Conservation (phyloP, 441 rosid genomes). For the Gossypium davidsonii region DNA sequence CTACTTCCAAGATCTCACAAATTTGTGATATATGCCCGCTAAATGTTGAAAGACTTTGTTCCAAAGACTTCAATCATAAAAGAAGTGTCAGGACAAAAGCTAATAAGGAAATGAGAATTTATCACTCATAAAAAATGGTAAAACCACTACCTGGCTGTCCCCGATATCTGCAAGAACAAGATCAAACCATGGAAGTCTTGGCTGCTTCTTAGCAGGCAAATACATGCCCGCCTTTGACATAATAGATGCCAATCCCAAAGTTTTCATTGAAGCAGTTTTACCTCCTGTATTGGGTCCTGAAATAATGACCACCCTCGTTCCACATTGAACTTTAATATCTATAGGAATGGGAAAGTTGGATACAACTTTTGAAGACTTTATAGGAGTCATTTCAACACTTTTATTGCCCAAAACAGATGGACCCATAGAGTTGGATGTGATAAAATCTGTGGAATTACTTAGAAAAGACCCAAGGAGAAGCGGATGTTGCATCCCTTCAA, state of each 20-base stretch:
- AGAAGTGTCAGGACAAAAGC: constrained; percentile 34
- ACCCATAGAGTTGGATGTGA: constrained; percentile 17
- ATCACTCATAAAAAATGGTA: constrained; percentile 13
- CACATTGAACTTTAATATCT: constrained; percentile 61
- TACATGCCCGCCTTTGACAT: constrained; percentile 91
- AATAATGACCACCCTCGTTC: constrained; percentile 69
- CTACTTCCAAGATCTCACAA: constrained; percentile 58
- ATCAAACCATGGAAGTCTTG: constrained; percentile 90
- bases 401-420: constrained; percentile 19
- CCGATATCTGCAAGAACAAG: constrained; percentile 88
- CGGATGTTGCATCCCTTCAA: constrained; percentile 69
- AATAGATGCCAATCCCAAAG: constrained; percentile 71
- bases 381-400: constrained; percentile 18
- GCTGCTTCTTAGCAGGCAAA: constrained; percentile 70
- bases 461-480: constrained; percentile 57
- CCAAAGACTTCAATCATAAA: constrained; percentile 65
- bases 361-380: constrained; percentile 20
- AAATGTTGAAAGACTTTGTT: constrained; percentile 86
- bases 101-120: constrained; percentile 18
- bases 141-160: constrained; percentile 69
- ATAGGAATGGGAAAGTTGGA: constrained; percentile 70
- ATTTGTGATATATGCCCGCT: constrained; percentile 81
- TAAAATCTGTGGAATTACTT: constrained; percentile 23
- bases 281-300: constrained; percentile 98
- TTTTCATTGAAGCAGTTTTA: constrained; percentile 94